Percentiles rank a stretch among this genome's conserved stretches.
Evolutionary conservation across 805 yeast species (phyloP).

Genomic region (Lipomyces kockii): DNA sequence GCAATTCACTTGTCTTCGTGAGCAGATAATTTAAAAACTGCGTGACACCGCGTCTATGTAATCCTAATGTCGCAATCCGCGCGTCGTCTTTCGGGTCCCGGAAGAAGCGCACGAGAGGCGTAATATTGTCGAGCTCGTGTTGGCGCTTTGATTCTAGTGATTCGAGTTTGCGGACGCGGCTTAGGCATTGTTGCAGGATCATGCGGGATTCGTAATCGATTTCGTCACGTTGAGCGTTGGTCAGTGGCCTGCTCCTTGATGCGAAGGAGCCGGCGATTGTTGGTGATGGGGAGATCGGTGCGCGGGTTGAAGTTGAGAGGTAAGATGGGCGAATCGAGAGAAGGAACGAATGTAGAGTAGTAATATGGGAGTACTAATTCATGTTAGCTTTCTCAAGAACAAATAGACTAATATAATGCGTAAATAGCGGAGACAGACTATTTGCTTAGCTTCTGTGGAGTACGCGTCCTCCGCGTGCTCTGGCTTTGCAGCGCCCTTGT

Average conservation of each 20-base stretch:
- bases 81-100: constrained; percentile 6
- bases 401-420: background rate
- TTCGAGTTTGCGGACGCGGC: constrained; percentile 41
- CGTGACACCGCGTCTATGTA: constrained; percentile 48
- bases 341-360: constrained; percentile 16
- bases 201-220: constrained; percentile 48
- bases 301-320: constrained; percentile 25
- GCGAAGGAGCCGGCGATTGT: background rate
- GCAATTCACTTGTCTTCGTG: constrained; percentile 42
- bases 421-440: constrained; percentile 13
- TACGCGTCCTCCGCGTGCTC: constrained; percentile 15
- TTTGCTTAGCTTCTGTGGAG: constrained; percentile 23
- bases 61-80: constrained; percentile 37
- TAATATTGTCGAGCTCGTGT: background rate
- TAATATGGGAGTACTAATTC: constrained; percentile 29
- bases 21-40: constrained; percentile 45
- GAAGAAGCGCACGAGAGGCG: constrained; percentile 4
- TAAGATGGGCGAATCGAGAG: constrained; percentile 25
- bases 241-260: constrained; percentile 31
- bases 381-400: constrained; percentile 2
- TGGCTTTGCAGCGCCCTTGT: background rate
- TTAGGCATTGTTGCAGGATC: constrained; percentile 45
- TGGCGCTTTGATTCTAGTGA: constrained; percentile 35
- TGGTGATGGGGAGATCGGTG: constrained; percentile 1
- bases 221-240: constrained; percentile 48